Percentiles rank a stretch among this genome's conserved stretches.
Conservation (phyloP, 768 basidiomycete species). For the Mycena crocata region DNA sequence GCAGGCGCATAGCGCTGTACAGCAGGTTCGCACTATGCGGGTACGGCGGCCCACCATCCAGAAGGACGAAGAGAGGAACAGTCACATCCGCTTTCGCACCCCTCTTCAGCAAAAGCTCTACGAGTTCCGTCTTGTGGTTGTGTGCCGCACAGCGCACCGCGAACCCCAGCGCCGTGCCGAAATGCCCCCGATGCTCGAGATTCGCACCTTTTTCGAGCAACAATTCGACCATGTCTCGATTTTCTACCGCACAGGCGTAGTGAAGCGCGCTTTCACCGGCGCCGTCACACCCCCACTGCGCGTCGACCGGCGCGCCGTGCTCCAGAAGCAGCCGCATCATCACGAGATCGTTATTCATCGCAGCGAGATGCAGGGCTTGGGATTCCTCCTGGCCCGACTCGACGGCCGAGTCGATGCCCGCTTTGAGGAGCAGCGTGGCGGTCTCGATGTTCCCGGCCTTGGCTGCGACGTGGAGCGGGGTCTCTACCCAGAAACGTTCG, state of each 20-base stretch:
- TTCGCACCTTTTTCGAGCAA: neutral
- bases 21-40: neutral
- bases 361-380: slow-evolving; percentile 11
- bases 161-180: neutral
- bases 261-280: neutral
- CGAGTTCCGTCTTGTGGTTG: neutral
- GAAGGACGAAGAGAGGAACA: neutral
- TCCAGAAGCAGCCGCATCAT: slow-evolving; percentile 13
- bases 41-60: neutral
- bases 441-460: neutral
- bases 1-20: neutral
- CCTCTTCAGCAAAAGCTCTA: neutral
- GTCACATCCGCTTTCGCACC: slow-evolving; percentile 2
- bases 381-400: neutral
- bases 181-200: neutral
- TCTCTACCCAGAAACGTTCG: neutral
- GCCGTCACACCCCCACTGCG: neutral
- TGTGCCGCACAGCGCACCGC: slow-evolving; percentile 1
- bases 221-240: slow-evolving; percentile 6
- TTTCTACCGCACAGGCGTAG: neutral
- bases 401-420: neutral
- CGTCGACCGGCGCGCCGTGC: slow-evolving; percentile 19
- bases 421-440: neutral
- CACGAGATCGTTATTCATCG: neutral
- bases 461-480: slow-evolving; percentile 8